These are phyloP conservation scores for Lodderomyces beijingensis DNA, from an alignment of 1,139 yeast genomes.

Conservation along the genomic window DNA sequence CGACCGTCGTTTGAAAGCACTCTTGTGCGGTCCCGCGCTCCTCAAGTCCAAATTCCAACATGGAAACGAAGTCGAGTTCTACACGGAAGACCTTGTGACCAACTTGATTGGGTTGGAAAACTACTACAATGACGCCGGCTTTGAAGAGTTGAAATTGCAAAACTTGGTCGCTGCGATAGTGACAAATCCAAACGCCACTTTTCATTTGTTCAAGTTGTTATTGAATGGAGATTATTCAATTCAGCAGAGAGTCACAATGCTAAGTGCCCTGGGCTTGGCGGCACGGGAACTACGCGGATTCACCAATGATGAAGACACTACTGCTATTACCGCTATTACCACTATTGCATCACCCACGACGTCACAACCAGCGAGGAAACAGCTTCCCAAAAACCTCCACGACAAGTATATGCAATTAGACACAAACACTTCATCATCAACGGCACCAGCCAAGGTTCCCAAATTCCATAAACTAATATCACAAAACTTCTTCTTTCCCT, in stretches of 20 bases:
- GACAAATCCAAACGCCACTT: conserved; percentile 38
- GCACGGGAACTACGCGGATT: conserved; percentile 59
- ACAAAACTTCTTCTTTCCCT: conserved; percentile 49
- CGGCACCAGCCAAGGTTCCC: conserved; percentile 15
- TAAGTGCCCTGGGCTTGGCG: conserved; percentile 54
- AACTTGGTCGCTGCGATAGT: conserved; percentile 52
- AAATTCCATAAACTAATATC: conserved; percentile 46
- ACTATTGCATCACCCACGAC: conserved; percentile 11
- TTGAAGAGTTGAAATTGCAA: conserved; percentile 47
- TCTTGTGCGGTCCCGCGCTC: conserved; percentile 50
- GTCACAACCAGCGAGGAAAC: conserved; percentile 37
- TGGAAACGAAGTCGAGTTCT: conserved; percentile 52
- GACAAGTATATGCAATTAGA: conserved; percentile 22
- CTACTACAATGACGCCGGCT: conserved; percentile 43
- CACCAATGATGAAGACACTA: conserved; percentile 38
- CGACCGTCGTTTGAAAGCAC: conserved; percentile 49
- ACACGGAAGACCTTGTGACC: conserved; percentile 44
- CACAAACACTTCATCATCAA: conserved; percentile 1
- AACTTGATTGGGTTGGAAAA: conserved; percentile 47
- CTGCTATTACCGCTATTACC: not conserved
- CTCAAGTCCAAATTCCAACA: conserved; percentile 48
- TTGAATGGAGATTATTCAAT: conserved; percentile 63
- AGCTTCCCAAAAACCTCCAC: conserved; percentile 47
- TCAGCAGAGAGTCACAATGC: conserved; percentile 52
- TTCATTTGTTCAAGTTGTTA: conserved; percentile 38